A percentile compares a stretch with the other conserved stretches of the same genome.
Conservation (phyloP, 176 grass and related monocot genomes). For the Chloris gayana region DNA sequence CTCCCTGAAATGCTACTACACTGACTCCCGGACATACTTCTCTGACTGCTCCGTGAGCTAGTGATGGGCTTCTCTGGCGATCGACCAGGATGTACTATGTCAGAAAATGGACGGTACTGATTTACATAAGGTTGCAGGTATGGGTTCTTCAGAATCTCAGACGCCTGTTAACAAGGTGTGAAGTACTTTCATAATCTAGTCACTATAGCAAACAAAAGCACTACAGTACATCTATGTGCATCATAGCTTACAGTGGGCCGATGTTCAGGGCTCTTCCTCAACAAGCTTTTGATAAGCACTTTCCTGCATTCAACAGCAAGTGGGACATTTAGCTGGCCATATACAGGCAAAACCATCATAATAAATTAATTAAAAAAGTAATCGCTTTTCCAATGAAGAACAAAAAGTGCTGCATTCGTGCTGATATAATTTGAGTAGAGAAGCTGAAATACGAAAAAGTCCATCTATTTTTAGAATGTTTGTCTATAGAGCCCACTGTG, state of each 20-base stretch:
- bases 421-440: background rate
- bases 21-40: conserved; percentile 85
- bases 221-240: conserved; percentile 19
- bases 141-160: conserved; percentile 81
- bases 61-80: conserved; percentile 57
- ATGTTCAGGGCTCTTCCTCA: conserved; percentile 97
- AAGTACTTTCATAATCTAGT: conserved; percentile 39
- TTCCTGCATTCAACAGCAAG: conserved; percentile 68
- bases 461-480: background rate
- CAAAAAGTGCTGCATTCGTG: background rate
- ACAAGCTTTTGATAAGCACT: conserved; percentile 91
- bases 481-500: background rate
- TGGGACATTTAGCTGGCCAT: conserved; percentile 18
- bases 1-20: conserved; percentile 80
- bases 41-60: conserved; percentile 54
- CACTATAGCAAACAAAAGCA: conserved; percentile 12
- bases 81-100: conserved; percentile 42
- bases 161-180: conserved; percentile 66
- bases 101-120: conserved; percentile 56
- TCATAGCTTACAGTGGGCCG: conserved; percentile 86
- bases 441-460: background rate
- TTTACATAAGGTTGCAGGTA: conserved; percentile 78
- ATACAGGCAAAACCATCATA: background rate
- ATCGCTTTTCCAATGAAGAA: background rate
- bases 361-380: background rate